Percentiles rank a stretch among this genome's conserved stretches.
Evolutionary conservation across 768 basidiomycete genomes (phyloP).

Genomic region (Trichaptum fuscoviolaceum): DNA sequence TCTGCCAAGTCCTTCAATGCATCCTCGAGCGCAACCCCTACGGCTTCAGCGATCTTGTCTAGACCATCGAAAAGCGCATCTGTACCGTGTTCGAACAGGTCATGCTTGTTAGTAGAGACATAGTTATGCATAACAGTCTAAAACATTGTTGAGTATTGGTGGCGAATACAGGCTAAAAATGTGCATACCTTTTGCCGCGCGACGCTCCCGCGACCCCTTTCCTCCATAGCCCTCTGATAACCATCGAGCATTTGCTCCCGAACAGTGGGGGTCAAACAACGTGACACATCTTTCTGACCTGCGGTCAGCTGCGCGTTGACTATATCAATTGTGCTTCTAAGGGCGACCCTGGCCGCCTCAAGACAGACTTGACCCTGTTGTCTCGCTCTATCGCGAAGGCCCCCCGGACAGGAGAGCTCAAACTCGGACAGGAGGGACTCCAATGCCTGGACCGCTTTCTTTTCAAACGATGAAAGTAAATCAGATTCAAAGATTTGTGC

Average conservation of each 20-base stretch:
- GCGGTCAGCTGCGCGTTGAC: conserved; percentile 45
- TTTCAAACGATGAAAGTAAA: conserved; percentile 45
- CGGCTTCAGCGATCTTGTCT: conserved; percentile 39
- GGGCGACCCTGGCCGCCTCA: conserved; percentile 45
- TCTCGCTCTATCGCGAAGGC: conserved; percentile 47
- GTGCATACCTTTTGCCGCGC: conserved; percentile 49
- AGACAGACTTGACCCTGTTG: conserved; percentile 47
- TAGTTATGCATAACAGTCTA: conserved; percentile 46
- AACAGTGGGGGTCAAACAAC: conserved; percentile 52
- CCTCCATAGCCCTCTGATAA: conserved; percentile 49
- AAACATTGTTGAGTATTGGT: not conserved
- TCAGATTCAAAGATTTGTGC: conserved; percentile 55
- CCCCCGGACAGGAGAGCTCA: conserved; percentile 43
- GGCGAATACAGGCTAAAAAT: conserved; percentile 2
- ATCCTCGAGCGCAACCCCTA: conserved; percentile 43
- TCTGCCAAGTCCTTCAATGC: conserved; percentile 46
- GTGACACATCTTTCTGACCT: conserved; percentile 56
- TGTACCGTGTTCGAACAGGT: conserved; percentile 49
- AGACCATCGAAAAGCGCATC: conserved; percentile 45
- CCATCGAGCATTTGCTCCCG: conserved; percentile 44
- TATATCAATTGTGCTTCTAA: conserved; percentile 41
- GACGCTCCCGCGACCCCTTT: conserved; percentile 51
- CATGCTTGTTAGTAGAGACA: conserved; percentile 37
- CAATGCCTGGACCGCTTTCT: conserved; percentile 31
- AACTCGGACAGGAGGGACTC: conserved; percentile 44